Evolutionary conservation across 805 yeast genomes (phyloP).

Genomic region (Phaffomyces opuntiae): DNA sequence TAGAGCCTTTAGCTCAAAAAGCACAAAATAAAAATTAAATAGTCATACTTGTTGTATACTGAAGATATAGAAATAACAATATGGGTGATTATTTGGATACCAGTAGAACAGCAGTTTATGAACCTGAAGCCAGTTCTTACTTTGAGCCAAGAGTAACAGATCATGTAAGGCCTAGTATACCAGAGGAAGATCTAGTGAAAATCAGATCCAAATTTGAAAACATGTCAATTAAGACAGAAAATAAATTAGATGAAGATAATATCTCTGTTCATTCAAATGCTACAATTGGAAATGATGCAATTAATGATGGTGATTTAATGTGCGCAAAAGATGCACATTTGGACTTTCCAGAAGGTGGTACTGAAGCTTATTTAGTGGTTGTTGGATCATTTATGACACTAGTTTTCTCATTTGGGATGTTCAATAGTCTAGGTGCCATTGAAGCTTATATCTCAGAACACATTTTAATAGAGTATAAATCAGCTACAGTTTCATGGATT

Average conservation of each 20-base stretch:
- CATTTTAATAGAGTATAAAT: constrained; percentile 39
- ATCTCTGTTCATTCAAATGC: background rate
- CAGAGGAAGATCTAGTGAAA: background rate
- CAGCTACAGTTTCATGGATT: constrained; percentile 55
- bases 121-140: background rate
- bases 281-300: background rate
- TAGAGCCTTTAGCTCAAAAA: background rate
- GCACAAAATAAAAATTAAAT: background rate
- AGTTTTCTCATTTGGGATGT: constrained; percentile 45
- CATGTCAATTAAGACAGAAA: background rate
- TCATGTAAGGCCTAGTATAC: background rate
- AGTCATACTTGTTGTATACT: background rate
- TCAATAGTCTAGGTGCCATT: constrained; percentile 55
- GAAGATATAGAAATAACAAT: background rate
- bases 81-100: constrained; percentile 3
- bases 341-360: constrained; percentile 55
- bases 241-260: background rate
- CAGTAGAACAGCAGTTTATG: constrained; percentile 2
- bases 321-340: constrained; percentile 1
- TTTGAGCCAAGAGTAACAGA: background rate
- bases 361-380: constrained; percentile 46
- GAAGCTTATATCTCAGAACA: constrained; percentile 52
- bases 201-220: background rate
- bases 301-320: background rate
- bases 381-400: constrained; percentile 55